Percentiles rank a stretch among this genome's conserved stretches.
phyloP scores from a whole-genome alignment of 148 eudicot genomes.

The Fallopia convolvulus region DNA sequence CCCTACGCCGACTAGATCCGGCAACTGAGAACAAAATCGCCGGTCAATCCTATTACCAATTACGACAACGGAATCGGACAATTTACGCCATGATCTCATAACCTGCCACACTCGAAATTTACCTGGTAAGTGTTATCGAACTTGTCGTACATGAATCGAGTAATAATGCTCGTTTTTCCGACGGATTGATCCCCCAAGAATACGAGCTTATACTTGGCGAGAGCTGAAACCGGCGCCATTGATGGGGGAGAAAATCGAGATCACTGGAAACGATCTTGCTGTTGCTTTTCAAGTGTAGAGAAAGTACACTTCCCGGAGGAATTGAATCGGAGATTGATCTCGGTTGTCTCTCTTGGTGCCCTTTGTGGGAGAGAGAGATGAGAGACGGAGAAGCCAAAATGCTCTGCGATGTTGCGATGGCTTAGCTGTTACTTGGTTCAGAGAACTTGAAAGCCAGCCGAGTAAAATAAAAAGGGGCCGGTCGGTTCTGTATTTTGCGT shows the following conservation, averaged over 20 bases:
- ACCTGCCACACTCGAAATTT: neutral
- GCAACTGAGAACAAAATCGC: neutral
- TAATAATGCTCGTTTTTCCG: constrained; percentile 45
- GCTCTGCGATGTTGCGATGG: neutral
- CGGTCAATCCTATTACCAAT: neutral
- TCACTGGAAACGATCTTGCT: neutral
- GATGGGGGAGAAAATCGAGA: neutral
- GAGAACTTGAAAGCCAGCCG: neutral
- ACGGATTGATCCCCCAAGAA: constrained; percentile 50
- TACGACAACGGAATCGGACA: neutral
- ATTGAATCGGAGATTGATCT: neutral
- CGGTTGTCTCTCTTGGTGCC: neutral
- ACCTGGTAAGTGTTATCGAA: constrained; percentile 49
- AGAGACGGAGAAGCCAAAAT: neutral
- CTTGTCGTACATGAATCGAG: constrained; percentile 53
- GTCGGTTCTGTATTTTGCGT: no score
- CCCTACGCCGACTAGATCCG: neutral
- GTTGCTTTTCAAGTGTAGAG: neutral
- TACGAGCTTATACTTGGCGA: constrained; percentile 42
- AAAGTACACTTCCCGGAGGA: neutral
- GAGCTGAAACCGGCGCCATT: constrained; percentile 47
- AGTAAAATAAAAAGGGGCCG: neutral
- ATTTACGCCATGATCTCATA: constrained; percentile 4
- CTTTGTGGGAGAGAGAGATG: neutral
- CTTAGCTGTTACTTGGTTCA: neutral